Conservation (phyloP, 192 early-diverging fungal species). For the Podila epicladia region DNA sequence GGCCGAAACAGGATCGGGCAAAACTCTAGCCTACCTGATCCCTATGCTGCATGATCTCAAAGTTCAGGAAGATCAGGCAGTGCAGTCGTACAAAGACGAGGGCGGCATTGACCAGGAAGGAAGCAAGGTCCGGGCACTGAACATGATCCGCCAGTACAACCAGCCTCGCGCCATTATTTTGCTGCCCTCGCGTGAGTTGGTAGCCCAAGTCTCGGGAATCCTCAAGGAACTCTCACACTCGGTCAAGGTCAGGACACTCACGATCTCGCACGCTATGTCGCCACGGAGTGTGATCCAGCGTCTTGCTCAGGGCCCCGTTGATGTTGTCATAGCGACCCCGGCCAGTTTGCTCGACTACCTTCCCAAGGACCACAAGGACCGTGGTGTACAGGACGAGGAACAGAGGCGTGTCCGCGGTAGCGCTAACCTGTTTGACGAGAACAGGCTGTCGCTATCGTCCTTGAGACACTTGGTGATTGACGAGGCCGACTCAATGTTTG, state of each 20-base stretch:
- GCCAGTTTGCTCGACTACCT: conserved; percentile 69
- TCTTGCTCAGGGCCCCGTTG: conserved; percentile 72
- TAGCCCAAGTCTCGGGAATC: conserved; percentile 77
- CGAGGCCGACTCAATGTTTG: conserved; percentile 95
- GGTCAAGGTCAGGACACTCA: conserved; percentile 74
- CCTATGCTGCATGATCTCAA: conserved; percentile 84
- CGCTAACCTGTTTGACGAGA: conserved; percentile 32
- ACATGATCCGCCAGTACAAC: conserved; percentile 68
- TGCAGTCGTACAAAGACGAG: conserved; percentile 12
- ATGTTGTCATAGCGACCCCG: conserved; percentile 89
- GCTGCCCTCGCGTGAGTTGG: conserved; percentile 90
- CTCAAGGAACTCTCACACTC: conserved; percentile 78
- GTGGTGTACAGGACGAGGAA: neutral
- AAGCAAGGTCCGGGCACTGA: conserved; percentile 23
- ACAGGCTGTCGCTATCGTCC: conserved; percentile 67
- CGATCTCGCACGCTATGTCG: conserved; percentile 60
- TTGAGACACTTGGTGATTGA: conserved; percentile 84
- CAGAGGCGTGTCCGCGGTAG: conserved; percentile 18
- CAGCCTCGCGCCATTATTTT: conserved; percentile 87
- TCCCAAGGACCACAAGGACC: conserved; percentile 4
- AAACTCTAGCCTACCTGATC: conserved; percentile 89
- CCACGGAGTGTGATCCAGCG: conserved; percentile 57
- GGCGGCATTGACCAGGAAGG: conserved; percentile 29
- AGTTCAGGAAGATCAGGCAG: conserved; percentile 63
- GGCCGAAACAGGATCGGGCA: conserved; percentile 93